Evolutionary conservation across 2,329 filamentous ascomycete genomes (phyloP), one percentile per base, ranked within the genome.

Genomic region (Fusarium chuoi): DNA sequence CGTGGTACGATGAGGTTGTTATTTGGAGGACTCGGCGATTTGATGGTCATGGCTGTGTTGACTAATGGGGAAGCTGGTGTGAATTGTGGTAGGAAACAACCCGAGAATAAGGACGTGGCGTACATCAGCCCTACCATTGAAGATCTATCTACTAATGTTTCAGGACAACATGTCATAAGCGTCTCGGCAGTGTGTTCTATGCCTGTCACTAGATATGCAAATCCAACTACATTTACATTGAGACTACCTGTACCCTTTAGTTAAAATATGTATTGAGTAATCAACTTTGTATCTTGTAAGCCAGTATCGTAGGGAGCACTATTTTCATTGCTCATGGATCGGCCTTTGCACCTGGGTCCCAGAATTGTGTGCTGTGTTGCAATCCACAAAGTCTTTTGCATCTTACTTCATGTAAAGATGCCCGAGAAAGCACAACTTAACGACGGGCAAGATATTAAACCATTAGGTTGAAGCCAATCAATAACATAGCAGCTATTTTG

Each of bases 81-180:
- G n/a, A 39, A 26, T 35, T 35, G n/a, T 7, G 9, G 12, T 28
- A 12, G 65, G 56, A 49, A 66, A 68, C 63, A 68, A 68, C 55
- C 45, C 56, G 48, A 68, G 8, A 68, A 55, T 68, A 68, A 49
- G 55, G 42, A 18, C 8, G n/a, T 45, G 17, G 18, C 30, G 14
- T 28, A 33, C 13, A 33, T 68, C 48, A 68, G 42, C 42, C 65
- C 57, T 55, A 35, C 22, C 14, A 15, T 30, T 26, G n/a, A 33
- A 49, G 20, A 36, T 35, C 24, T 30, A 48, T 35, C 24, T 41
- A 55, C 24, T 33, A 17, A 15, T 44, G 41, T 52, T 59, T 51
- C 15, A 26, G 33, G 28, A 51, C 9, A 38, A 12, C 14, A 54
- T 54, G 35, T 36, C 30, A 52, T 54, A 22, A 36, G 18, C 24